Conservation (phyloP, 441 rosid genomes). For the Croton setiger region DNA sequence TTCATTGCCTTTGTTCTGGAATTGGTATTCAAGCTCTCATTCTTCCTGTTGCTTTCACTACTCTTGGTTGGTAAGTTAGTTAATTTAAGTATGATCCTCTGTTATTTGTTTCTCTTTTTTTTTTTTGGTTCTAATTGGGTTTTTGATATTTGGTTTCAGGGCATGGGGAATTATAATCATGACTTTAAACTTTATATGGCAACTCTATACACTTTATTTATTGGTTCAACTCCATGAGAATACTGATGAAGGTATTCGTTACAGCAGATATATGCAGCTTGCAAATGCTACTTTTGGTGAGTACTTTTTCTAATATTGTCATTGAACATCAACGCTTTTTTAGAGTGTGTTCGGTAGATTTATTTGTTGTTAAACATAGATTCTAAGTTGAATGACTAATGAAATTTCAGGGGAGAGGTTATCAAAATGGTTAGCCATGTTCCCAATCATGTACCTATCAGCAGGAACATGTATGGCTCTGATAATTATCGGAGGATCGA, state of each 20-base stretch:
- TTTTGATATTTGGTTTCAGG: conserved; percentile 35
- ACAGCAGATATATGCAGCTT: conserved; percentile 76
- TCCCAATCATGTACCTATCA: conserved; percentile 73
- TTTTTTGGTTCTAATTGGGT: background rate
- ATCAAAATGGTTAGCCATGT: conserved; percentile 50
- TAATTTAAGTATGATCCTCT: background rate
- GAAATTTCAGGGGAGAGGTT: conserved; percentile 50
- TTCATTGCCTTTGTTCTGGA: conserved; percentile 68
- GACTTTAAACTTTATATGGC: conserved; percentile 68
- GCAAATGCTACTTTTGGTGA: conserved; percentile 62
- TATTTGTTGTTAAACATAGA: too few relatives aligned
- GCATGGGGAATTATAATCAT: conserved; percentile 61
- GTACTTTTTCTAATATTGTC: background rate
- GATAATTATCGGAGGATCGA: conserved; percentile 62
- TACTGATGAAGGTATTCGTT: conserved; percentile 52
- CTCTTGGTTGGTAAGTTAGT: conserved; percentile 66
- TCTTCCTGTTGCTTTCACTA: conserved; percentile 62
- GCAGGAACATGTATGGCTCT: conserved; percentile 72
- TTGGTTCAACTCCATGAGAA: conserved; percentile 84
- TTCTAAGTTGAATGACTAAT: too few relatives aligned
- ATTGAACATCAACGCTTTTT: too few relatives aligned
- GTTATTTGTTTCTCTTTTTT: too few relatives aligned
- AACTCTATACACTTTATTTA: conserved; percentile 70
- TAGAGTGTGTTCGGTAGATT: too few relatives aligned
- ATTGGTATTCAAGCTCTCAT: conserved; percentile 67